Conservation (phyloP, 2,329 filamentous ascomycete species). For the Phyllosticta citribraziliensis region DNA sequence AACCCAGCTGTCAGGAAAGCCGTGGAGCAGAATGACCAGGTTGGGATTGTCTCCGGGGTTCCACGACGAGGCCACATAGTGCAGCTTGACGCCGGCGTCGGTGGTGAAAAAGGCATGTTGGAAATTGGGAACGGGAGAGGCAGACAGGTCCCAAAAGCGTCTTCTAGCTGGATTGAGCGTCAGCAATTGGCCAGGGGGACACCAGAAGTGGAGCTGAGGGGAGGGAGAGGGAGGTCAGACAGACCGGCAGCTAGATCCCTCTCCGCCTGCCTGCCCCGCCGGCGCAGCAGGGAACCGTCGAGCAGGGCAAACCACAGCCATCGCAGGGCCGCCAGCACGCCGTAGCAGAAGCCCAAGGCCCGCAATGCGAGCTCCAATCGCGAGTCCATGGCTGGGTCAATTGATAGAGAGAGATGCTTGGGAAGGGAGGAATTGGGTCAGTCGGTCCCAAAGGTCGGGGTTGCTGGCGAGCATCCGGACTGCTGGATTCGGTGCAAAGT, state of each 20-base stretch:
- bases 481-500: background rate
- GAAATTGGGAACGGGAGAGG: conserved; percentile 34
- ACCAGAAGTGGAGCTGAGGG: background rate
- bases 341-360: conserved; percentile 15
- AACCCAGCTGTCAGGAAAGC: conserved; percentile 50
- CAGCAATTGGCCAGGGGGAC: background rate
- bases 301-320: conserved; percentile 18
- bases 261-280: conserved; percentile 18
- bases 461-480: background rate
- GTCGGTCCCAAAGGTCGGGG: background rate
- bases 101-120: conserved; percentile 44
- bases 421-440: background rate
- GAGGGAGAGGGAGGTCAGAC: background rate
- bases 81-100: conserved; percentile 41
- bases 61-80: conserved; percentile 40
- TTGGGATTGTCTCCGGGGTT: conserved; percentile 11
- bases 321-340: conserved; percentile 18
- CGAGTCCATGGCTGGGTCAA: background rate
- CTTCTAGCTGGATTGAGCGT: conserved; percentile 34
- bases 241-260: conserved; percentile 20
- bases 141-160: conserved; percentile 45
- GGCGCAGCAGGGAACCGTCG: conserved; percentile 21
- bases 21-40: conserved; percentile 47
- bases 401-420: too few relatives aligned
- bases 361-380: background rate